phyloP scores from a whole-genome alignment of 2,329 filamentous ascomycete genomes.

The Pseudocercospora pini-densiflorae region DNA sequence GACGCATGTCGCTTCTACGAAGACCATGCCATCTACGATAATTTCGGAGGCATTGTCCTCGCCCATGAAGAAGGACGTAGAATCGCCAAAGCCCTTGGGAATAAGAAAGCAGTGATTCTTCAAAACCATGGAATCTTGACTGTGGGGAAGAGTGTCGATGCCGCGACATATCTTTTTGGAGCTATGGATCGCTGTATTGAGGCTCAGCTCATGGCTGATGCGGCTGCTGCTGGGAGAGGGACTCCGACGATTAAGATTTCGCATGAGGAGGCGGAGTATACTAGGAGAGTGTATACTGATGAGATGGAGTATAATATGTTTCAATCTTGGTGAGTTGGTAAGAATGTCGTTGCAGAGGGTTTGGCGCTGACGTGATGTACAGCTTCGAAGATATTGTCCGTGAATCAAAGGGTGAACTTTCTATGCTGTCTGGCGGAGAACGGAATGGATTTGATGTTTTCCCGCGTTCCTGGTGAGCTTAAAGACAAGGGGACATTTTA shows the following conservation, averaged over 20 bases:
- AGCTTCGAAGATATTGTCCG: conserved; percentile 30
- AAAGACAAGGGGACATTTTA: too few species aligned
- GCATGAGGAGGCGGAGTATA: conserved; percentile 68
- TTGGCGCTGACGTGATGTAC: not conserved
- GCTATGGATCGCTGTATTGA: conserved; percentile 43
- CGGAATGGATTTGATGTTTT: conserved; percentile 26
- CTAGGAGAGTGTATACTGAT: conserved; percentile 39
- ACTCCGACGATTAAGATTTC: conserved; percentile 66
- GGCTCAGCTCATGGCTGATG: conserved; percentile 54
- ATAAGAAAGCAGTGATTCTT: conserved; percentile 42
- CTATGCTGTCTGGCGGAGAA: conserved; percentile 28
- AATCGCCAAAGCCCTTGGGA: conserved; percentile 45
- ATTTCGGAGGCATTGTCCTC: conserved; percentile 51
- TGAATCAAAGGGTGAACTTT: conserved; percentile 26
- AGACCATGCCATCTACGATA: conserved; percentile 42
- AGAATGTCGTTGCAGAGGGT: not conserved
- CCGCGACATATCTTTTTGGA: conserved; percentile 40
- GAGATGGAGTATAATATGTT: conserved; percentile 31
- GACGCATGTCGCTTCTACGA: conserved; percentile 45
- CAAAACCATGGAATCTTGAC: conserved; percentile 51
- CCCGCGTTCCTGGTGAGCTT: conserved; percentile 22
- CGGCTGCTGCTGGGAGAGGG: conserved; percentile 63
- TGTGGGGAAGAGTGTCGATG: conserved; percentile 41
- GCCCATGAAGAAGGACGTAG: conserved; percentile 45
- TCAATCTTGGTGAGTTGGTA: conserved; percentile 25